Percentiles rank a stretch among this genome's conserved stretches.
Evolutionary conservation across 2,329 filamentous ascomycete species (phyloP).

Genomic region (Xylariaceae sp.): DNA sequence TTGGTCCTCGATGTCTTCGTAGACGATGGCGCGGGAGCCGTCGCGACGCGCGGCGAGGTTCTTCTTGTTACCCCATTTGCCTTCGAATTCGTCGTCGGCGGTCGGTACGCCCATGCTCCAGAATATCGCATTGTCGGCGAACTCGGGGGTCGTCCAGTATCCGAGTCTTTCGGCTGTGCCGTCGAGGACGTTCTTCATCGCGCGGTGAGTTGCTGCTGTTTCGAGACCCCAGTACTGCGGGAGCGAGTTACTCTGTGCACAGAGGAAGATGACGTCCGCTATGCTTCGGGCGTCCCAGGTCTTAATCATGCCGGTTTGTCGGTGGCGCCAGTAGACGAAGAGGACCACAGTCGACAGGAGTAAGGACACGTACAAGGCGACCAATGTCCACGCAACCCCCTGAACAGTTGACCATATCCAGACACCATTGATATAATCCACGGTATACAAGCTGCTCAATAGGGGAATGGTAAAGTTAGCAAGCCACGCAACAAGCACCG

Average conservation of each 20-base stretch:
- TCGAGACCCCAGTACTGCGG: conserved; percentile 67
- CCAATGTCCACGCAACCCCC: conserved; percentile 70
- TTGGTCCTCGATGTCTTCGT: conserved; percentile 42
- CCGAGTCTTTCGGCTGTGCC: conserved; percentile 68
- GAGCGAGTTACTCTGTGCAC: conserved; percentile 75
- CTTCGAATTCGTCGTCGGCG: conserved; percentile 24
- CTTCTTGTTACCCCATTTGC: conserved; percentile 19
- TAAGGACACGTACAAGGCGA: conserved; percentile 67
- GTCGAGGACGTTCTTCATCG: conserved; percentile 51
- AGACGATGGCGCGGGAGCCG: conserved; percentile 19
- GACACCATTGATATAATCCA: conserved; percentile 47
- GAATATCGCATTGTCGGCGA: conserved; percentile 59
- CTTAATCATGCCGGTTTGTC: conserved; percentile 63
- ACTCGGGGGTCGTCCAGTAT: conserved; percentile 72
- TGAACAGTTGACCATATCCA: conserved; percentile 81
- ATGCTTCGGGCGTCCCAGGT: conserved; percentile 76
- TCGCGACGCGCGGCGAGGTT: conserved; percentile 31
- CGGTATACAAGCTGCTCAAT: conserved; percentile 69
- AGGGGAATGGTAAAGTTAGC: conserved; percentile 76
- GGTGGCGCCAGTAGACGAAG: conserved; percentile 58
- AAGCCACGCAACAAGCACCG: conserved; percentile 68
- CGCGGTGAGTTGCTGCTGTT: conserved; percentile 46
- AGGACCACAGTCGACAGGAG: conserved; percentile 53
- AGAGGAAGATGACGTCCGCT: conserved; percentile 71
- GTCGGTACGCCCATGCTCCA: conserved; percentile 44